Conservation (phyloP, 2,329 filamentous ascomycete species). For the Aspergillus sp. region DNA sequence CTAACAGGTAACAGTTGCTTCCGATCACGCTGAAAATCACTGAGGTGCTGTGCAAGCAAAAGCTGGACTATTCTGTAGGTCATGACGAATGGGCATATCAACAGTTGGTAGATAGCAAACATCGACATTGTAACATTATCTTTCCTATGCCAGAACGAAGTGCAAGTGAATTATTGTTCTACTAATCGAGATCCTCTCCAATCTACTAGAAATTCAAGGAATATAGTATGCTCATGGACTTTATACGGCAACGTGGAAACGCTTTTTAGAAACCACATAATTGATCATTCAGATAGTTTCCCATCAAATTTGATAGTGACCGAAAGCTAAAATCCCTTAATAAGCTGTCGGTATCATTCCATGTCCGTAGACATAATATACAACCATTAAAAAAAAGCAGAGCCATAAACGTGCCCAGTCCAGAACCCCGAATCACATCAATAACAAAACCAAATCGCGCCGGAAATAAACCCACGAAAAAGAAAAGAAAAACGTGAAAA, state of each 20-base stretch:
- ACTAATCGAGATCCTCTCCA: no score
- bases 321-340: slow-evolving; percentile 7
- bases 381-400: slow-evolving; percentile 51
- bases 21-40: slow-evolving; percentile 2
- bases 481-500: slow-evolving; percentile 38
- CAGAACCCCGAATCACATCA: slow-evolving; percentile 70
- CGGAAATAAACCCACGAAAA: slow-evolving; percentile 56
- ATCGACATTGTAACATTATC: no score
- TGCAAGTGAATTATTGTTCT: no score
- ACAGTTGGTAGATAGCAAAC: no score
- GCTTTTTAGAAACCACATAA: background rate
- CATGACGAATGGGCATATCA: no score
- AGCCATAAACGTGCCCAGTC: slow-evolving; percentile 53
- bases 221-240: no score
- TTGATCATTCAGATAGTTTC: background rate
- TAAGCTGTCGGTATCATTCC: slow-evolving; percentile 39
- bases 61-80: background rate
- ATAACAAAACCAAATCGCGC: slow-evolving; percentile 63
- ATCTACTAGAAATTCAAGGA: no score
- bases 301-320: background rate
- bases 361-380: slow-evolving; percentile 56
- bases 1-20: slow-evolving; percentile 1
- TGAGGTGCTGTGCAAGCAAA: background rate
- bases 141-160: no score
- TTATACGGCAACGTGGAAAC: background rate